Conservation (phyloP, 257 asterid species). For the Solanum medicagineum region DNA sequence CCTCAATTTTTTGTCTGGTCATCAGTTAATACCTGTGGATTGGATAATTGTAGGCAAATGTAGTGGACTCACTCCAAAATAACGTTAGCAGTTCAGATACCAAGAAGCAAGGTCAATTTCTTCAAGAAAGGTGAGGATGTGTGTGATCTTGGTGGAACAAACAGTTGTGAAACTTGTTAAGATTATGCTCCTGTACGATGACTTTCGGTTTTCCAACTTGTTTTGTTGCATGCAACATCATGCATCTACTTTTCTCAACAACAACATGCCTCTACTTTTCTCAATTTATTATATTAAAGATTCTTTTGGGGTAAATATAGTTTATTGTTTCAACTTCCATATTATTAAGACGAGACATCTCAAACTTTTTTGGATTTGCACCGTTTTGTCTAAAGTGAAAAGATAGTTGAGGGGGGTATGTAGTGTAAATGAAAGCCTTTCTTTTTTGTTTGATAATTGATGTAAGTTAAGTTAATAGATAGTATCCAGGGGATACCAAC, state of each 20-base stretch:
- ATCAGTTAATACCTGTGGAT: neutral
- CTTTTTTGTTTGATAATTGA: neutral
- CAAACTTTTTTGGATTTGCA: neutral
- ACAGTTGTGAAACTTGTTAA: neutral
- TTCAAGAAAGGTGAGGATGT: conserved; percentile 20
- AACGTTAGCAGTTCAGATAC: conserved; percentile 5
- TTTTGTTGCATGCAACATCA: neutral
- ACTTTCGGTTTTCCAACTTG: neutral
- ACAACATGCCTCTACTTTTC: neutral
- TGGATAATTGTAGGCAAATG: conserved; percentile 18
- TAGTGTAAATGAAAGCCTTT: neutral
- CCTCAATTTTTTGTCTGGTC: neutral
- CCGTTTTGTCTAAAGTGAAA: neutral
- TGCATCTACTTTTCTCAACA: neutral
- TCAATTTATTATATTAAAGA: neutral
- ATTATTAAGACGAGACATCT: neutral
- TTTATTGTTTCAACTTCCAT: neutral
- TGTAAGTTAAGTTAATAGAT: neutral
- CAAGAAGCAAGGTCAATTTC: conserved; percentile 3
- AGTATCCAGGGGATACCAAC: neutral
- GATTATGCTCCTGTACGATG: neutral
- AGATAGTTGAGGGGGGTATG: neutral
- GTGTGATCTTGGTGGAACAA: neutral
- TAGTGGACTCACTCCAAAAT: neutral
- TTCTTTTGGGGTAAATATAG: neutral